phyloP scores from a whole-genome alignment of 2,329 filamentous ascomycete species.

The Xylariomycetidae sp. region DNA sequence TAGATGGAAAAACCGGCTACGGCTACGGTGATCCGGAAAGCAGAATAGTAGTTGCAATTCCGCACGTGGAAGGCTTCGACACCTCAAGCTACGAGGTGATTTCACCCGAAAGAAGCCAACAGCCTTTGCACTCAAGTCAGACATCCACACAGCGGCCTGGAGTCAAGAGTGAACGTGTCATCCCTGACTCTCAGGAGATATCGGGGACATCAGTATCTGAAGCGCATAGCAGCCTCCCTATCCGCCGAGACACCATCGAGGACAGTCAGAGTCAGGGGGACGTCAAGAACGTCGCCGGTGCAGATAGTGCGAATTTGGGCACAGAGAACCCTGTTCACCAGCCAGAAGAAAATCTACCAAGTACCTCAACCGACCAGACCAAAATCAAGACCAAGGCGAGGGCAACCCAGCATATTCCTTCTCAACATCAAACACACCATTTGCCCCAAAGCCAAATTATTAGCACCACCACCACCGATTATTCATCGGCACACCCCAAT shows the following conservation, averaged over 20 bases:
- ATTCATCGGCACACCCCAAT: background rate
- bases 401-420: too few species aligned
- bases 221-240: conserved; percentile 11
- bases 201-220: conserved; percentile 17
- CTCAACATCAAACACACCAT: too few species aligned
- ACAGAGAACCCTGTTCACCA: conserved; percentile 26
- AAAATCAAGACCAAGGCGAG: too few species aligned
- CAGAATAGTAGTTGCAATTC: conserved; percentile 17
- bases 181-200: conserved; percentile 27
- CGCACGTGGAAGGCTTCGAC: conserved; percentile 10
- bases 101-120: conserved; percentile 10
- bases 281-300: background rate
- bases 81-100: too few species aligned
- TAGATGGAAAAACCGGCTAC: too few species aligned
- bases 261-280: conserved; percentile 9
- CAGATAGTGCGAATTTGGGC: conserved; percentile 4
- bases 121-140: conserved; percentile 9
- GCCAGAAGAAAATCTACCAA: conserved; percentile 12
- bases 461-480: background rate
- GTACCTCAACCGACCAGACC: too few species aligned
- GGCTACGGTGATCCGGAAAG: background rate
- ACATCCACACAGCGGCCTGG: conserved; percentile 4
- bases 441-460: conserved; percentile 1
- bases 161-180: conserved; percentile 12
- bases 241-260: conserved; percentile 2